Base-by-base conservation (phyloP, 345 rosid genomes). In the Streptanthus diversifolius region DNA sequence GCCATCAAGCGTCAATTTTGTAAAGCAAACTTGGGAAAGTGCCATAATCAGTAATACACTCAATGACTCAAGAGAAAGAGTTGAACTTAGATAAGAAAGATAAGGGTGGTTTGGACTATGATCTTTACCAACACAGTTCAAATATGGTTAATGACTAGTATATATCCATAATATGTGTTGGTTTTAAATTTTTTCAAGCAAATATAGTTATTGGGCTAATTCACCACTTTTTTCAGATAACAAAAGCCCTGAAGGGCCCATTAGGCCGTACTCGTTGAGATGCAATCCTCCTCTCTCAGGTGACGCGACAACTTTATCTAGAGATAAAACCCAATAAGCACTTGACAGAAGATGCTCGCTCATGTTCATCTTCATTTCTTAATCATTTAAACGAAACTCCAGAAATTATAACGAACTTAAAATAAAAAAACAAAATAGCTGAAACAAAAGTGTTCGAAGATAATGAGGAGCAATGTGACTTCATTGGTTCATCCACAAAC, bases 401-500 rank as follows among this genome's bases (percentile, higher is more conserved):
- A 10, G n/a, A 21, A 21, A 21, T 7, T 49, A 10, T 49, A 49
- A 49, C 29, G 29, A 49, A 8, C 3, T 9, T 14, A 8, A 7
- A 44, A 44, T 0, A 15, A 8, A 44, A 5, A 44, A 18, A 9
- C 25, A 18, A 8, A 8, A 8, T 47, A 18, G 12, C 12, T 8
- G 25, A n/a, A 72, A n/a, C 25, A 13, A 18, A 48, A 48, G 10
- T 3, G 37, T 27, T 61, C 25, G 30, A 36, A 10, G 67, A 35
- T 59, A 73, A 85, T 84, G 90, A 83, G 92, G 47, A 72, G 84
- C 64, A 53, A 85, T 8, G 55, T 76, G 97, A 47, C 67, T 95
- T 78, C 87, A 90, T 95, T 44, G 99, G 96, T 4, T 91, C 97
- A n/a, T 75, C 97, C 48, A 95, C 99, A 1, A 95, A 90, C 78